These are phyloP conservation scores for Alternaria rosae DNA, from an alignment of 2,329 filamentous ascomycete genomes.

Conservation along the genomic window DNA sequence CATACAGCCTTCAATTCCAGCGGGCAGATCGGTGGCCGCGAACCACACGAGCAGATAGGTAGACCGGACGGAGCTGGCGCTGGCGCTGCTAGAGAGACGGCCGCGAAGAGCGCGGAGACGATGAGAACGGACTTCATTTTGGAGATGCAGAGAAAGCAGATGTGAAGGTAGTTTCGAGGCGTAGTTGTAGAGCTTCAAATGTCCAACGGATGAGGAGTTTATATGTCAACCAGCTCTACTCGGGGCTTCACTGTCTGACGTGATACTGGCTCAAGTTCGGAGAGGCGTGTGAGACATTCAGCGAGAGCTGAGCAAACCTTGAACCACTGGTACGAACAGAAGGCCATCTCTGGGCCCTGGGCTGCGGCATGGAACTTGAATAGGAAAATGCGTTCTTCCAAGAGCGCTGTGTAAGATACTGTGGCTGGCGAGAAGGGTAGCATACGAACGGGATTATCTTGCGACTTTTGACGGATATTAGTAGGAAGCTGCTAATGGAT, in stretches of 20 bases:
- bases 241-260: not conserved
- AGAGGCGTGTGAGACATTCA: not conserved
- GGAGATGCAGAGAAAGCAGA: not conserved
- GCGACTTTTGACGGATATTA: not conserved
- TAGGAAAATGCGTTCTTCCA: not conserved
- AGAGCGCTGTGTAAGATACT: no score
- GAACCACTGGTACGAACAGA: not conserved
- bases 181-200: fast-evolving
- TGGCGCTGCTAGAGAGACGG: not conserved
- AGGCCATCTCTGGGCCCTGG: not conserved
- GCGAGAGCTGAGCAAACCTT: not conserved
- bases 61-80: not conserved
- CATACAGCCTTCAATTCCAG: not conserved
- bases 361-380: not conserved
- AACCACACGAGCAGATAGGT: not conserved
- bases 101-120: not conserved
- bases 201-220: not conserved
- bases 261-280: not conserved
- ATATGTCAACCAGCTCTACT: not conserved
- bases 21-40: not conserved
- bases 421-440: no score
- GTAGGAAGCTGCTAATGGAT: no score
- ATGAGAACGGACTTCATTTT: not conserved
- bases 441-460: not conserved
- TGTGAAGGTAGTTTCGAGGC: not conserved